phyloP scores from a whole-genome alignment of 179 eudicot genomes.

The Pouteria campechiana region DNA sequence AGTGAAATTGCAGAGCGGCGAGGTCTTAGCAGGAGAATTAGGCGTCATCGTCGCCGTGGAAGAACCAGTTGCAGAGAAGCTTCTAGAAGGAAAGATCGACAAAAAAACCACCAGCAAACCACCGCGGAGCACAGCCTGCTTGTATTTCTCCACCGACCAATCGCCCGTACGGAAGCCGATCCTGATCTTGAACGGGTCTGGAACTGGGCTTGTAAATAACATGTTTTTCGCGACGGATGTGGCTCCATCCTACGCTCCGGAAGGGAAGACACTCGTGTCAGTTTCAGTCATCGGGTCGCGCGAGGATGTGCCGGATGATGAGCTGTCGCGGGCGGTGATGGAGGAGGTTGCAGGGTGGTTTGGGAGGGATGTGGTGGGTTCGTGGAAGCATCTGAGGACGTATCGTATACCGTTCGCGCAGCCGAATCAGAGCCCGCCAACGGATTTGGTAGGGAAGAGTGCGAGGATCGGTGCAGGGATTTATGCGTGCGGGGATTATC shows the following conservation, averaged over 20 bases:
- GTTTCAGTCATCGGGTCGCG: constrained; percentile 65
- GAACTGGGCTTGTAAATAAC: constrained; percentile 77
- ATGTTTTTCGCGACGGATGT: constrained; percentile 93
- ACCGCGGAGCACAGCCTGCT: constrained; percentile 65
- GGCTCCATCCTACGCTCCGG: constrained; percentile 62
- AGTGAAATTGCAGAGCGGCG: constrained; percentile 50
- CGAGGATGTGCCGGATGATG: constrained; percentile 40
- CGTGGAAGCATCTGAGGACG: constrained; percentile 68
- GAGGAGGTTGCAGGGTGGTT: constrained; percentile 73
- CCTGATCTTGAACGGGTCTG: constrained; percentile 72
- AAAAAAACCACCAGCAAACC: constrained; percentile 9
- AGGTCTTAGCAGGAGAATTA: constrained; percentile 29
- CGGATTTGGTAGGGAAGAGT: constrained; percentile 49
- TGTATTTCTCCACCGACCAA: constrained; percentile 56
- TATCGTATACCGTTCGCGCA: constrained; percentile 70
- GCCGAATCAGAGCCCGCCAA: constrained; percentile 89
- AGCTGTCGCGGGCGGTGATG: constrained; percentile 36
- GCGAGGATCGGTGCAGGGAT: constrained; percentile 45
- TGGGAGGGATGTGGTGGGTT: constrained; percentile 36
- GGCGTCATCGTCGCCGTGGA: constrained; percentile 88
- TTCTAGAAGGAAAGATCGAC: constrained; percentile 38
- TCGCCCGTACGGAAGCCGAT: constrained; percentile 60
- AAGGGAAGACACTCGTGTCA: constrained; percentile 67
- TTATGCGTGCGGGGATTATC: constrained; percentile 82
- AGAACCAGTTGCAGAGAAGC: constrained; percentile 49